Evolutionary conservation across 129 eudicot genomes (phyloP), one percentile per base, ranked within the genome.

Genomic region (Tagetes patula): DNA sequence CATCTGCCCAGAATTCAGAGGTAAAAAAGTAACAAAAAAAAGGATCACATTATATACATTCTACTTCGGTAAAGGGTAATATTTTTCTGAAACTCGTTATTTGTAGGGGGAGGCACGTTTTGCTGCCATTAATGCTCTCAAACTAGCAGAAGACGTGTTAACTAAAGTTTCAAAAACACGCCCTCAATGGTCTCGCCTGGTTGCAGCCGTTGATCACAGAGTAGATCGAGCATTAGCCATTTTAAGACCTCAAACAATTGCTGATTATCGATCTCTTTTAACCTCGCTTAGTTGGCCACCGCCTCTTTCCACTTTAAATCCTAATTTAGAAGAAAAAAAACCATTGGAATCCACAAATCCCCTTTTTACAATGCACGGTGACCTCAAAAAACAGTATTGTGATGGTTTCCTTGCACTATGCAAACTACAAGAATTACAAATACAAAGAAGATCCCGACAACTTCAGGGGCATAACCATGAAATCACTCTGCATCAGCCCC

Each of bases 211-310:
- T 78, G 99, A 95, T 82, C 89, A 90, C 85, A 80, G 99, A 83
- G 89, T 95, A 4, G 99, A 88, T 69, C 87, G 94, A 71, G 89
- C 96, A 10, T 81, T 95, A 65, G 97, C 96, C 80, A 88, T 82
- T 80, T 70, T 95, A 50, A 83, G 99, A 76, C 96, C 99, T 39
- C 97, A 95, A 75, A 87, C 97, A 38, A 88, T 95, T 71, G 96
- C 97, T 36, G 99, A 90, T 83, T 91, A 95, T 65, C 89, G 99
- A 1, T 79, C 89, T 55, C 94, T 95, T 54, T 91, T 95, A 67
- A 45, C 84, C 67, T 88, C 96, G 33, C 93, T 90, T 63, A 87
- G 89, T 43, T 95, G 99, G 99, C 99, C 99, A 46, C 99, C 97
- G 9, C 90, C 96, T 60, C 76, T 94, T 0, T 75, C 97, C 69